Base-by-base conservation (phyloP, 2,329 filamentous ascomycete species). In the Aspergillus caelatus region DNA sequence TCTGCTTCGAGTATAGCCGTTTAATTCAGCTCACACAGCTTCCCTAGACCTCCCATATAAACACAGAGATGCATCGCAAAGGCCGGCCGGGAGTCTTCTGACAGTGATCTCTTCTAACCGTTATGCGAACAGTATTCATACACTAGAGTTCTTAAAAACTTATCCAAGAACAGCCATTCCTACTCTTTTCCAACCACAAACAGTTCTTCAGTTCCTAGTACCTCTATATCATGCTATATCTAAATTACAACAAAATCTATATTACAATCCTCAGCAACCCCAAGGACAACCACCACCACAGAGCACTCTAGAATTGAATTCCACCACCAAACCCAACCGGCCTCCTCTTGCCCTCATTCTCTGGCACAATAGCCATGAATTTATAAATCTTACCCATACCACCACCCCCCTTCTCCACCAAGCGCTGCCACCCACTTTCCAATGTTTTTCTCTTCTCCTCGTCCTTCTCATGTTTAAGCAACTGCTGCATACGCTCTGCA, bases 361-460 rank as follows among this genome's bases (percentile, higher is more conserved):
- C 91, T 0, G 95, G 95, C 71, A 98, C 75, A 71, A 99, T 92
- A 14, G 94, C 92, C 84, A 99, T 85, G 28, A 88, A 94, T 80
- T 98, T 97, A 77, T 99, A 99, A 26, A 97, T 82, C 80, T 90
- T 94, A 0, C 95, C 95, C 95, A 99, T 99, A 0, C 93, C 94
- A 58, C 87, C 88, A 1, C 89, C 90, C 0, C 91, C 90, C 48
- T 88, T 84, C 76, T 97, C 94, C n/a, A 97, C 87, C 58, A 99
- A 81, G 65, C 95, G 84, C 79, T 87, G 90, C 87, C 93, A 96
- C 0, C 91, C 89, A 66, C 83, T 86, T 67, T 93, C 88, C 36
- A 97, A 83, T 58, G 88, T 86, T 68, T 82, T 83, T 34, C 80
- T 85, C 66, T 83, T 84, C 64, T 86, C 82, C 43, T 83, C 79